Evolutionary conservation across 306 rosid genomes (phyloP), one percentile per base, ranked within the genome.

Genomic region (Cicer cuneatum): DNA sequence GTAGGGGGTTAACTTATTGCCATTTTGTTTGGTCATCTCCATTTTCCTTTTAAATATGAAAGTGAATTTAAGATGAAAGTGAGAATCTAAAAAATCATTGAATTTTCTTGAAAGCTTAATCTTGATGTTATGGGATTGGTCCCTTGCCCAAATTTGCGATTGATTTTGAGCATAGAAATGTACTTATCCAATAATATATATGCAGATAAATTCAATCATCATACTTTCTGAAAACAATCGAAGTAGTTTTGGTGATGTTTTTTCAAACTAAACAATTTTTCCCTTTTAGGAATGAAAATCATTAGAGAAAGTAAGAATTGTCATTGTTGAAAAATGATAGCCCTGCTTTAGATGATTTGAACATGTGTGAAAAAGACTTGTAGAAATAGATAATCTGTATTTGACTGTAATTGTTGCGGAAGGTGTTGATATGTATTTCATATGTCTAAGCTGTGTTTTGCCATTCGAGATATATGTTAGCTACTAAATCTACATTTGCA

Each of bases 1-100:
- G 84, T 83, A 15, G 78, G 69, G 79, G 71, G 54, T 66, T 75
- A 29, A 18, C 68, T 68, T 65, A 43, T 54, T 80, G 4, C 19
- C 29, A 19, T 75, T 62, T 46, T 72, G 33, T 24, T 66, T 54
- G 8, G 67, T 21, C 8, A 21, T 38, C 21, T 51, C 57, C 48
- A 39, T 65, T 47, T 80, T 71, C 4, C 13, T 81, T 60, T 15
- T 29, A 52, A 60, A 41, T 53, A 57, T 46, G 59, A 63, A 73
- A 46, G 70, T 40, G 12, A 63, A 68, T 70, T 35, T 66, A 21
- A 21, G 40, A 61, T 70, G 19, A 59, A 21, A 37, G 40, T 38
- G 60, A 38, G 58, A 56, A 72, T 66, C 59, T 8, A 15, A 10
- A 10, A 59, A 73, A 64, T 49, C 48, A 13, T 62, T 72, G 45